phyloP scores from a whole-genome alignment of 2,329 filamentous ascomycete genomes.

The Pseudocercospora cruenta region DNA sequence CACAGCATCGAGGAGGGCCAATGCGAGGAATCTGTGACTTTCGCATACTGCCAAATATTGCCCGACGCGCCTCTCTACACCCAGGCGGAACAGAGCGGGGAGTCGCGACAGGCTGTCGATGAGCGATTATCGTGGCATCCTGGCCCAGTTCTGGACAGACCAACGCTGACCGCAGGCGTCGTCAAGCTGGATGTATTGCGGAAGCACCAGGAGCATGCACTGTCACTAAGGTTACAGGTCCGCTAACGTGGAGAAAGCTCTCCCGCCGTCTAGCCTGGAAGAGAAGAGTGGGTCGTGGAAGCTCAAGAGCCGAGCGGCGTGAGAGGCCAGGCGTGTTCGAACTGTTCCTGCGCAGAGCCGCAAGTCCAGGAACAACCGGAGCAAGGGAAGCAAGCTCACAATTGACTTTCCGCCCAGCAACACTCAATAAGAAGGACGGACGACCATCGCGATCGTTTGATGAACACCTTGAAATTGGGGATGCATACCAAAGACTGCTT shows the following conservation, averaged over 20 bases:
- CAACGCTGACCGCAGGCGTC: slow-evolving; percentile 8
- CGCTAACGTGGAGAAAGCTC: slow-evolving; percentile 22
- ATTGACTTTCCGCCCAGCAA: neutral
- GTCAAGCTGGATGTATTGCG: slow-evolving; percentile 28
- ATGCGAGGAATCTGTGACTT: neutral
- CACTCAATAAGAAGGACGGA: neutral
- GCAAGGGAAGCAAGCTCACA: slow-evolving; percentile 14
- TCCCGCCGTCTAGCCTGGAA: slow-evolving; percentile 11
- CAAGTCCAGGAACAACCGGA: slow-evolving; percentile 11
- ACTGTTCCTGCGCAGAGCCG: slow-evolving; percentile 7
- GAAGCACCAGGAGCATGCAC: slow-evolving; percentile 15
- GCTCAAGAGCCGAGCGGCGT: neutral
- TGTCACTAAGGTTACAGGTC: neutral
- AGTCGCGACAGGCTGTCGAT: neutral
- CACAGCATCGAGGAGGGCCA: neutral
- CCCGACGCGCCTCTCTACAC: neutral
- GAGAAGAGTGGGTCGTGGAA: neutral
- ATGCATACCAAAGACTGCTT: neutral
- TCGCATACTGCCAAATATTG: neutral
- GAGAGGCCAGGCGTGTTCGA: neutral
- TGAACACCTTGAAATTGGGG: neutral
- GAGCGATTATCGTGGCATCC: slow-evolving; percentile 12
- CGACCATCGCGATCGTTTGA: neutral
- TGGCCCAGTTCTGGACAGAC: slow-evolving; percentile 3
- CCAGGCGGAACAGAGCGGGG: slow-evolving; percentile 4